Base-by-base conservation (phyloP, 306 rosid species). In the Fragaria nilgerrensis region DNA sequence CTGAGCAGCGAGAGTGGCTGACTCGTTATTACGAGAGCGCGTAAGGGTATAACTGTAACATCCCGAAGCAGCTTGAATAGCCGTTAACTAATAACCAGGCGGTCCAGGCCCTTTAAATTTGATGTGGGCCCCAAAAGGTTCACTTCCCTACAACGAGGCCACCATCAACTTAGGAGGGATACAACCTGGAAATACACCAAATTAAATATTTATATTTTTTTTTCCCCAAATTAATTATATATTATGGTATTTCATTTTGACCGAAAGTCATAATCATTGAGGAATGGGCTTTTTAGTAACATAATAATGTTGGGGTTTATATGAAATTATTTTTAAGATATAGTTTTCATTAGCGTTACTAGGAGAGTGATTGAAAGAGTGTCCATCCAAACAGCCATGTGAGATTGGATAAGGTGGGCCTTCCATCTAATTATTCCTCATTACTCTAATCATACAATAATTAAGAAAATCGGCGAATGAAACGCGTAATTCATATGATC, bases 361-460 rank as follows among this genome's bases (percentile, higher is more conserved):
- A 53, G 11, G 9, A 9, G 27, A 74, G 5, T 44, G 58, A 74
- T 27, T 25, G 32, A 20, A 41, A 25, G 27, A 16, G 70, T 25
- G 58, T 22, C 13, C n/a, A 27, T 14, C 22, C 20, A 23, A 8
- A 17, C 2, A 9, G 29, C 15, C 78, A 74, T 27, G 70, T 75
- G 78, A 61, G 70, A 61, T 25, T 74, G 70, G 70, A 61, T 61
- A 75, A 75, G 45, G 63, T 71, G 16, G 71, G 74, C 32, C 29
- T 25, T 5, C 9, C 29, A 5, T 43, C 13, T 27, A 14, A 69
- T 69, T 22, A 44, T 17, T 67, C 2, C 19, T n/a, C 8, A 11
- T 9, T 64, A 64, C 69, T 32, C 36, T 64, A 8, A 32, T 34
- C 13, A 0, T 9, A 8, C 9, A 5, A 1, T 2, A 25, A n/a